Base-by-base conservation (phyloP, 1,139 yeast species). In the Blastobotrys apis region DNA sequence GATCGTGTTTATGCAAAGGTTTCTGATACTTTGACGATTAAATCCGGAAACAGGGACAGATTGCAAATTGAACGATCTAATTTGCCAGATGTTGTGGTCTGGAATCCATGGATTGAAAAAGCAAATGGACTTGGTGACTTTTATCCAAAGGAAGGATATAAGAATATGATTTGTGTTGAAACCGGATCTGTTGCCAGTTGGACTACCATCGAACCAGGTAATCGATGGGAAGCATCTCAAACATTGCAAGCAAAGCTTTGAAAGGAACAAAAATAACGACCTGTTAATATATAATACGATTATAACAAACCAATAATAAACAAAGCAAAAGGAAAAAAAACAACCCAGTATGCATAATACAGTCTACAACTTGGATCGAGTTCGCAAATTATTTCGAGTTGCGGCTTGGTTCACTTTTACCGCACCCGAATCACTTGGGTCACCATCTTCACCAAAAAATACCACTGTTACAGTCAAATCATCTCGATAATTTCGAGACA, bases 21-120 rank as follows among this genome's bases (percentile, higher is more conserved):
- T 27, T 40, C 47, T 10, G 71, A 76, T 19, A 66, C 67, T 17
- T 83, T 83, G 53, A 65, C 85, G 34, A 90, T 81, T 60, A 76
- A 80, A 33, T 77, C 81, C 39, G 94, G 94, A 33, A 74, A 77
- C 50, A 88, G 85, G 3, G 64, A 79, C 43, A 19, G 12, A 13
- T 3, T 15, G 6, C 81, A 81, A 61, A 79, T 83, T 39, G 67
- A 40, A 21, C 75, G 95, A 59, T 67, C 67, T 23, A 80, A 81
- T 55, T 71, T 90, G 53, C 88, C 84, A 2, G 97, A 92, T 61
- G 77, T 87, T 19, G 97, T 92, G 40, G 97, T 92, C 44, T 92
- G 98, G 98, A 92, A 92, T 64, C 98, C 98, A 21, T 92, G 97
- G 98, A 72, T 77, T 54, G 77, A 82, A 44, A 85, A 84, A 63